Evolutionary conservation across 768 basidiomycete species (phyloP).

Genomic region (Podaxis sp.): DNA sequence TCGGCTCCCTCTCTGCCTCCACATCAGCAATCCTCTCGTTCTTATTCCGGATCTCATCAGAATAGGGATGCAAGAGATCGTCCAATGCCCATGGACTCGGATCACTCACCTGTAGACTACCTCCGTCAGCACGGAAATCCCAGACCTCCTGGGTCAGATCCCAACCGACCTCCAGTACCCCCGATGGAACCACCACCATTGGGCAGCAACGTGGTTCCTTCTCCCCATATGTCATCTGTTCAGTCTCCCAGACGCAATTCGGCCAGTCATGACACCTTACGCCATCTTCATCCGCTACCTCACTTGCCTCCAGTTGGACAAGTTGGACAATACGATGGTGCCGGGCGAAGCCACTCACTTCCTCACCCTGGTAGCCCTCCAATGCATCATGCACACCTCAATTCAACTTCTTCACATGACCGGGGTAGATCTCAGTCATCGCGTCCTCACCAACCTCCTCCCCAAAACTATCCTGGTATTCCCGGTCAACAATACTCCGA

Average conservation of each 20-base stretch:
- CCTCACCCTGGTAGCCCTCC: conserved; percentile 34
- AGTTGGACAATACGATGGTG: conserved; percentile 33
- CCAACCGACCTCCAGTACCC: conserved; percentile 42
- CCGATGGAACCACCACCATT: conserved; percentile 45
- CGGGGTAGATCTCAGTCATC: conserved; percentile 51
- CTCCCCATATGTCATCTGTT: conserved; percentile 36
- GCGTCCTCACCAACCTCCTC: conserved; percentile 42
- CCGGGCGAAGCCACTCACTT: conserved; percentile 23
- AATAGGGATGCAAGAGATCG: conserved; percentile 39
- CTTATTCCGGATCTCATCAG: conserved; percentile 31
- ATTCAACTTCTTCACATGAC: conserved; percentile 33
- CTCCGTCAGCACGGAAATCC: conserved; percentile 44
- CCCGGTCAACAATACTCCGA: conserved; percentile 49
- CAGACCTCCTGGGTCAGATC: conserved; percentile 45
- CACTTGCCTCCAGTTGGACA: conserved; percentile 42
- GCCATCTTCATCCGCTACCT: conserved; percentile 48
- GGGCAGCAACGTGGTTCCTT: conserved; percentile 33
- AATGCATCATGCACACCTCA: conserved; percentile 40
- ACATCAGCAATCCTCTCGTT: conserved; percentile 33
- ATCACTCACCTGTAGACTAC: conserved; percentile 43
- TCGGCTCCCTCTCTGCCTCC: conserved; percentile 32
- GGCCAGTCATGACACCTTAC: conserved; percentile 38
- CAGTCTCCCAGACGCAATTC: conserved; percentile 45
- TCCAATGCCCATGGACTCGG: conserved; percentile 18
- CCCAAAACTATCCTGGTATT: conserved; percentile 35